A percentile compares a stretch with the other conserved stretches of the same genome.
Evolutionary conservation across 495 filamentous ascomycete species (phyloP).

Genomic region (Amorphotheca resinae): DNA sequence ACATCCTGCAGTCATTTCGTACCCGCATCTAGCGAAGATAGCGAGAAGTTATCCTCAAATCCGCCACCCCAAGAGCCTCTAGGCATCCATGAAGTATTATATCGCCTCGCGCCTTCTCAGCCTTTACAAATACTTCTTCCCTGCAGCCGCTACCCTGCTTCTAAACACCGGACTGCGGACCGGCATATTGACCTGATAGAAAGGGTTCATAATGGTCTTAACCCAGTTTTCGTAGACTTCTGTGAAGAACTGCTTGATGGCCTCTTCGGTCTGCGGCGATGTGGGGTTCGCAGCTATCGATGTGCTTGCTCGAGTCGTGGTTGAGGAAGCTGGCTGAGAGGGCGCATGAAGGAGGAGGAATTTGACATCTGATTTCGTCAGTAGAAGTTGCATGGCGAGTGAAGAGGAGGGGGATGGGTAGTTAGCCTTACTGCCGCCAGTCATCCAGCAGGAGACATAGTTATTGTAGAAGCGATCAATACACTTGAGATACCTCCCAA

Average conservation of each 20-base stretch:
- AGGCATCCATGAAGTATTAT: too few species aligned
- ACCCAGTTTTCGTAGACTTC: conserved; percentile 93
- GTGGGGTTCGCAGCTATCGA: conserved; percentile 72
- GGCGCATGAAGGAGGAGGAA: conserved; percentile 87
- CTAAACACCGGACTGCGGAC: conserved; percentile 79
- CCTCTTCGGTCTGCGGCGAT: conserved; percentile 81
- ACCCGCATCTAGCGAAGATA: too few species aligned
- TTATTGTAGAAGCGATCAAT: conserved; percentile 88
- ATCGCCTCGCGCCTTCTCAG: too few species aligned
- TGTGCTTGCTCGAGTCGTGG: conserved; percentile 40
- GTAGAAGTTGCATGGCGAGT: neutral
- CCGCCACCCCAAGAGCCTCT: too few species aligned
- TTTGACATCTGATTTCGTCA: conserved; percentile 39
- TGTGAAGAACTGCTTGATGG: conserved; percentile 79
- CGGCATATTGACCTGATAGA: conserved; percentile 71
- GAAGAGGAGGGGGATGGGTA: conserved; percentile 3
- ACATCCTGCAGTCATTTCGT: too few species aligned
- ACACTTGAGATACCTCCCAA: conserved; percentile 79
- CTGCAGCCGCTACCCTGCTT: conserved; percentile 65
- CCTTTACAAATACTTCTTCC: conserved; percentile 78
- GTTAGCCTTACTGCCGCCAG: conserved; percentile 48
- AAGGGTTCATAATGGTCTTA: conserved; percentile 96
- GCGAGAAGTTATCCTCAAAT: too few species aligned
- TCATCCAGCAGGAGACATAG: conserved; percentile 85
- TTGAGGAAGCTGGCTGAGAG: conserved; percentile 28